Evolutionary conservation across 805 yeast genomes (phyloP), one percentile per base, ranked within the genome.

Genomic region (Candida suzukii): DNA sequence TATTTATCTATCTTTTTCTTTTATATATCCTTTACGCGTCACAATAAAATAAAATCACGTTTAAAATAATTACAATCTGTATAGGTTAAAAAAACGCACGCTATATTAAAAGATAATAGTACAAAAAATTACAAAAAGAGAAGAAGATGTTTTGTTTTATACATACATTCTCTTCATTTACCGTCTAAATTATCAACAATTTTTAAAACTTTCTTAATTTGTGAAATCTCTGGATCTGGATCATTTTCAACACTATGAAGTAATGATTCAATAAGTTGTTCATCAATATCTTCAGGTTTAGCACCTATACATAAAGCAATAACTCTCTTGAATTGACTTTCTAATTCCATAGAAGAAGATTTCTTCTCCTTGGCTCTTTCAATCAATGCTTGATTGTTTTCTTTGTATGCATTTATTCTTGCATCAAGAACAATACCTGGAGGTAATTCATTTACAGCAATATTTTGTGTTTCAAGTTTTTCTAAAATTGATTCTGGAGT

Each of bases 221-320:
- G 64, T 11, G 56, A 51, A 32, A 60, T 57, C 35, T 60, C 65
- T 6, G 65, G 65, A 46, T 75, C 83, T 2, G 86, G 83, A 56
- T 83, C 90, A 46, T 91, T 83, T 47, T 90, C 95, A 6, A 91
- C 96, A 17, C 96, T 96, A 54, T 82, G 84, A 26, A 93, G 76
- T 39, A 91, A 70, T 4, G 91, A 95, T 48, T 86, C 93, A 38
- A 91, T 70, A 51, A 93, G 72, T 16, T 49, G 48, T 35, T 60
- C 67, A 43, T 61, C 65, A 26, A 93, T 95, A 47, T 80, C 82
- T 40, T 74, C 76, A 41, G 83, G 85, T 37, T 80, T 88, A 22
- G 88, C 91, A 21, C 93, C 93, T 3, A 96, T 84, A 66, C 98
- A 90, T 39, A 88, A 68, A 22, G 95, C 79, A 29, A 91, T 88